Conservation (phyloP, 768 basidiomycete species). For the Chalciporus pseudorubinellus region DNA sequence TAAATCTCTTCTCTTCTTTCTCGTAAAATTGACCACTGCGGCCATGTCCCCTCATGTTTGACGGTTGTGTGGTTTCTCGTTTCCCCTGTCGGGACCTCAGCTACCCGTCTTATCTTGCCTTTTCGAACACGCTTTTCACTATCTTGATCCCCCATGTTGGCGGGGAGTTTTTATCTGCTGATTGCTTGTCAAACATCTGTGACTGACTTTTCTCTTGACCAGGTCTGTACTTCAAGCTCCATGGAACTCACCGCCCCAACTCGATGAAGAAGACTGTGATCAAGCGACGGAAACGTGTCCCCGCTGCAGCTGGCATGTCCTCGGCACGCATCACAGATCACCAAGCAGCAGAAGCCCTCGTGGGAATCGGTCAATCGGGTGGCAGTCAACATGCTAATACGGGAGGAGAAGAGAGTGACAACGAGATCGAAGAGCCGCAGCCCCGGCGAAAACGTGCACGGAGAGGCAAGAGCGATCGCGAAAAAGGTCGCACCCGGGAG, state of each 20-base stretch:
- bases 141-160: slow-evolving; percentile 27
- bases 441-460: slow-evolving; percentile 61
- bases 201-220: slow-evolving; percentile 21
- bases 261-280: slow-evolving; percentile 99
- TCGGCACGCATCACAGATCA: slow-evolving; percentile 70
- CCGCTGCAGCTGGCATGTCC: slow-evolving; percentile 62
- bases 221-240: slow-evolving; percentile 98
- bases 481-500: slow-evolving; percentile 35
- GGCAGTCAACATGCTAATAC: slow-evolving; percentile 35
- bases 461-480: slow-evolving; percentile 37
- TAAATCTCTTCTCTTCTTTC: slow-evolving; percentile 7
- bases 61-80: slow-evolving; percentile 15
- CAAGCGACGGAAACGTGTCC: slow-evolving; percentile 96
- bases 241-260: slow-evolving; percentile 94
- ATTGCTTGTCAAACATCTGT: neutral
- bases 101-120: slow-evolving; percentile 20
- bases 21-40: slow-evolving; percentile 20
- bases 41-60: slow-evolving; percentile 24
- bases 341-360: slow-evolving; percentile 85
- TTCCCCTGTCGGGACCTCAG: slow-evolving; percentile 15
- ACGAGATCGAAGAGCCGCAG: slow-evolving; percentile 39
- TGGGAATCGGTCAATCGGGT: slow-evolving; percentile 67
- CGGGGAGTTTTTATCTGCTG: too few relatives aligned
- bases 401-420: slow-evolving; percentile 43
- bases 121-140: slow-evolving; percentile 12